Base-by-base conservation (phyloP, 441 rosid genomes). In the Erysimum cheiri region DNA sequence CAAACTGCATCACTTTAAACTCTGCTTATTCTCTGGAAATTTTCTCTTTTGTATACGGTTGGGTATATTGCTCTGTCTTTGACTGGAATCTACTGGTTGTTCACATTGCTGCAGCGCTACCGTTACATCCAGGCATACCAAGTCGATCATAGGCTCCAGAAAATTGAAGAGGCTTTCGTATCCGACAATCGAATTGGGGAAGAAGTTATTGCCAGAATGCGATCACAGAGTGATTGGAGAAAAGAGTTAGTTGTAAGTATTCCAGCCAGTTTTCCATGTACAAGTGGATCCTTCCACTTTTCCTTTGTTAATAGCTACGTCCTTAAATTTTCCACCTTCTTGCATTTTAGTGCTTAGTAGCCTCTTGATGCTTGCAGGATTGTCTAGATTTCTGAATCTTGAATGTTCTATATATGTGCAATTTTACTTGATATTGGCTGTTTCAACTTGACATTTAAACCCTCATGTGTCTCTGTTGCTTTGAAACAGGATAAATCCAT, bases 111-210 rank as follows among this genome's bases (percentile, higher is more conserved):
- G 77, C 87, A 94, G 99, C 92, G 99, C 32, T 86, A 82, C 80
- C 84, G 93, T 69, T 94, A 92, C 80, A 81, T 85, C 41, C 89
- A 92, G 81, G 98, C 99, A 70, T 87, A 81, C 81, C 89, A 83
- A 75, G 87, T 90, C 44, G 83, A 90, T 81, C 77, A 67, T 59
- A 83, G 74, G 67, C 94, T 94, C 79, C 85, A 85, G 78, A 81
- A 60, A 39, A 47, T 80, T 72, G 99, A 88, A 85, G 80, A 84
- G 78, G 82, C 82, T 43, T 90, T 84, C 53, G 33, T 85, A 67
- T 81, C 83, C 3, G 79, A 69, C 58, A 76, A 79, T 64, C 53
- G 74, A n/a, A 55, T 58, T n/a, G 56, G 69, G 66, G 91, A 85
- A 80, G 91, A 79, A 63, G 78, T 70, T 73, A 19, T 88, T 40